Evolutionary conservation across 441 rosid genomes (phyloP), one percentile per base, ranked within the genome.

Genomic region (Bruguiera hainesii): DNA sequence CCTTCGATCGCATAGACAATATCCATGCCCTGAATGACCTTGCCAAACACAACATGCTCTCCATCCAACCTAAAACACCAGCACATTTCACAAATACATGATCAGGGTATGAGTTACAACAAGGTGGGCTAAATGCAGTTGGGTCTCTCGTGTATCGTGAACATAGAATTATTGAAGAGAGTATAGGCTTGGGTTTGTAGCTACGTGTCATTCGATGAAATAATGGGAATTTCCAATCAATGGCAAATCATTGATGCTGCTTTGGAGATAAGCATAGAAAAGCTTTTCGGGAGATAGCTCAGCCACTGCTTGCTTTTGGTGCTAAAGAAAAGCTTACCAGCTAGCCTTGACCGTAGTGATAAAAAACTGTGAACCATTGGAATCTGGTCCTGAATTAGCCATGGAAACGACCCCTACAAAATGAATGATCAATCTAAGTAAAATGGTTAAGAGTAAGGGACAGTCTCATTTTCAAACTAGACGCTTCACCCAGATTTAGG

Each of bases 21-120:
- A 69, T 94, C 99, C 98, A 91, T 94, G 56, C 97, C 99, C 67
- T 94, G 92, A 69, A 89, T 80, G 10, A 91, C 98, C 84, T 83
- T 91, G 55, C 99, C 99, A 3, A 94, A 87, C 18, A 88, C 99
- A 28, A 89, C 97, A 56, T 94, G 99, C 74, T 91, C 97, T 48
- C 96, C 96, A 64, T 94, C 99, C 90, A 94, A 81, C 96, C 98
- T 91, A 72, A 68, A 67, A 67, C 59, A 53, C 7, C 33, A 58
- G 3, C 21, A 46, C 30, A 61, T 71, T 55, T 55, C 6, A 26
- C 48, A 9, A 46, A 19, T 29, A 10, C 19, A 23, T 52, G 26
- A 64, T 23, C 7, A 55, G 6, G 16, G 37, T 1, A 7, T 33
- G 6, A 33, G 8, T 6, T 6, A 57, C 30, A 58, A 33, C 6